These are phyloP conservation scores for Phytophthora tubulina DNA, from an alignment of 352 stramenopile species.

Conservation along the genomic window DNA sequence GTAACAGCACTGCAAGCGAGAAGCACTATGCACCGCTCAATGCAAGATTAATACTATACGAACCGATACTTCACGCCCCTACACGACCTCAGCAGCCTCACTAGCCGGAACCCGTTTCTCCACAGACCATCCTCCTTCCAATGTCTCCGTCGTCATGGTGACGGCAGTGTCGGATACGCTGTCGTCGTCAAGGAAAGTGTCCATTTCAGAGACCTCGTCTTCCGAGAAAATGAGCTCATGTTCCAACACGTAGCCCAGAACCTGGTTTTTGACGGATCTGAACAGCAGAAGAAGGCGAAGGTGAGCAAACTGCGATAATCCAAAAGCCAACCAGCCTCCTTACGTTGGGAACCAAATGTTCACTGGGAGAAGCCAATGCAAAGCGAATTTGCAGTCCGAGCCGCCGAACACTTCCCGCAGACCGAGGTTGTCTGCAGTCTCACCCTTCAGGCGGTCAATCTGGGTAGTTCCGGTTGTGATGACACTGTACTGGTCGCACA, in stretches of 20 bases:
- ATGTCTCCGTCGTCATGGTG: conserved; percentile 72
- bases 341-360: conserved; percentile 91
- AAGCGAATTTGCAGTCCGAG: conserved; percentile 56
- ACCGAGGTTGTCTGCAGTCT: conserved; percentile 74
- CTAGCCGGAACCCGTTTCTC: conserved; percentile 76
- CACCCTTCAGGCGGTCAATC: conserved; percentile 97
- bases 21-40: conserved; percentile 1
- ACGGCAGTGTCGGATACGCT: conserved; percentile 40
- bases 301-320: conserved; percentile 1
- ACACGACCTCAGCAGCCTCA: conserved; percentile 65
- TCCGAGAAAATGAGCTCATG: conserved; percentile 72
- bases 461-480: conserved; percentile 96
- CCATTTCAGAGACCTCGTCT: conserved; percentile 79
- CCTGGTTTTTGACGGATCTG: conserved; percentile 84
- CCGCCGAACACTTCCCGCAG: conserved; percentile 89
- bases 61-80: conserved; percentile 30
- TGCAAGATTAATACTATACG: conserved; percentile 39
- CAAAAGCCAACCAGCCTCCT: conserved; percentile 18
- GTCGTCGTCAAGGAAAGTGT: conserved; percentile 76
- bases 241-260: conserved; percentile 87
- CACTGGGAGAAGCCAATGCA: conserved; percentile 87
- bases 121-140: conserved; percentile 87
- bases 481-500: conserved; percentile 98
- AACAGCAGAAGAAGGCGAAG: conserved; percentile 7
- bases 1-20: conserved; percentile 5